Conservation (phyloP, 495 filamentous ascomycete species). For the Penicillium desertorum region DNA sequence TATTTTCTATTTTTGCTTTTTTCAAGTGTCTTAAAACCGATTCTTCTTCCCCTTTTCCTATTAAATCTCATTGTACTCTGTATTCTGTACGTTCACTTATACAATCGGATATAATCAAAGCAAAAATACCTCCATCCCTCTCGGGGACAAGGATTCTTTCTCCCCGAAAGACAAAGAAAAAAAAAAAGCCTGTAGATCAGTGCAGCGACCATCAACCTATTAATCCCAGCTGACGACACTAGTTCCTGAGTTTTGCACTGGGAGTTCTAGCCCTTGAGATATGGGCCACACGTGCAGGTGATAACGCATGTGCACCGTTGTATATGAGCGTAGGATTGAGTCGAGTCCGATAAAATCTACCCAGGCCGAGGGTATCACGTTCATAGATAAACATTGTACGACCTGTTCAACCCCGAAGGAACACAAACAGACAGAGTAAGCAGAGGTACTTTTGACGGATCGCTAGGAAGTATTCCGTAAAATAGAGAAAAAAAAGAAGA, state of each 20-base stretch:
- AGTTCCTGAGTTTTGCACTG: background rate
- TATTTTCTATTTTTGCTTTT: background rate
- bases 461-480: background rate
- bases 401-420: background rate
- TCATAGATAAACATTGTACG: background rate
- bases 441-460: background rate
- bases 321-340: constrained; percentile 11
- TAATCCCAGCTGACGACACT: background rate
- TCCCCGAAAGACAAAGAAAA: constrained; percentile 13
- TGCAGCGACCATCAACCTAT: constrained; percentile 13
- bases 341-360: background rate
- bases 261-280: constrained; percentile 23
- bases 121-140: background rate
- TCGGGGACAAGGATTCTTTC: constrained; percentile 19
- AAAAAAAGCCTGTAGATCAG: constrained; percentile 19
- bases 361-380: background rate
- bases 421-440: background rate
- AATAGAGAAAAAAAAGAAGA: background rate
- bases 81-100: background rate
- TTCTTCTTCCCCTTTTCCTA: background rate
- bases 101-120: background rate
- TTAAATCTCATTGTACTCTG: background rate
- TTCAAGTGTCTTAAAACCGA: background rate
- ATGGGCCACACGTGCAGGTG: constrained; percentile 7
- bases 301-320: background rate